Evolutionary conservation across 495 filamentous ascomycete genomes (phyloP).

Genomic region (Physcia stellaris): DNA sequence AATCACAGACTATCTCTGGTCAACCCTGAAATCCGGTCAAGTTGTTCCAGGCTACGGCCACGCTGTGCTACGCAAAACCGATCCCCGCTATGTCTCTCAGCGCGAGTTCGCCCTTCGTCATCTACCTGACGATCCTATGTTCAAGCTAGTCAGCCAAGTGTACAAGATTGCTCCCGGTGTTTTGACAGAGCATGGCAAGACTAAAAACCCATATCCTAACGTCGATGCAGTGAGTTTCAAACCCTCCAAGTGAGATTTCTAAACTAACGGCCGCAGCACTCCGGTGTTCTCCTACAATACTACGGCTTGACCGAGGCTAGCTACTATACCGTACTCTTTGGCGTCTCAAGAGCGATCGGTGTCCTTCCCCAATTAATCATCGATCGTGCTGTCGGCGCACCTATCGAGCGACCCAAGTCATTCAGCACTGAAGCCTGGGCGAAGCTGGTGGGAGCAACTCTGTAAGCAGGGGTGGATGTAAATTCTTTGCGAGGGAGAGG

Average conservation of each 20-base stretch:
- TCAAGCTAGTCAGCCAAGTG: constrained; percentile 97
- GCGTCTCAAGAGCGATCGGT: constrained; percentile 94
- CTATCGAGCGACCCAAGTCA: constrained; percentile 70
- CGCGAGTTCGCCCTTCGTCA: constrained; percentile 87
- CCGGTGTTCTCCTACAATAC: constrained; percentile 96
- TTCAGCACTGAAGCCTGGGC: constrained; percentile 95
- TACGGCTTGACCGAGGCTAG: constrained; percentile 96
- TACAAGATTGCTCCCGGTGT: constrained; percentile 99
- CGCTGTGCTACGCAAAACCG: constrained; percentile 97
- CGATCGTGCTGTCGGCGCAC: constrained; percentile 82
- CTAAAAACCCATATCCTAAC: constrained; percentile 78
- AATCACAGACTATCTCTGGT: constrained; percentile 97
- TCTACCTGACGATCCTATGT: constrained; percentile 93
- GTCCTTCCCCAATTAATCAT: constrained; percentile 98
- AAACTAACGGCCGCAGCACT: constrained; percentile 45
- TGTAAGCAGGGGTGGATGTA: constrained; percentile 41
- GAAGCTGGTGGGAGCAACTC: constrained; percentile 79
- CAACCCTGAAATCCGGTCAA: constrained; percentile 83
- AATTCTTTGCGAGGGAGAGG: too few relatives aligned
- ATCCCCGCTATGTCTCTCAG: constrained; percentile 95
- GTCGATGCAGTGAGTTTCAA: constrained; percentile 46
- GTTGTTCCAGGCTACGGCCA: constrained; percentile 98
- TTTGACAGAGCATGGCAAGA: constrained; percentile 98
- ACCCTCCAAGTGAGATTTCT: constrained; percentile 23
- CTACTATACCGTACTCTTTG: constrained; percentile 99